Evolutionary conservation across 768 basidiomycete genomes (phyloP), one percentile per base, ranked within the genome.

Genomic region (Naganishia vishniacii): DNA sequence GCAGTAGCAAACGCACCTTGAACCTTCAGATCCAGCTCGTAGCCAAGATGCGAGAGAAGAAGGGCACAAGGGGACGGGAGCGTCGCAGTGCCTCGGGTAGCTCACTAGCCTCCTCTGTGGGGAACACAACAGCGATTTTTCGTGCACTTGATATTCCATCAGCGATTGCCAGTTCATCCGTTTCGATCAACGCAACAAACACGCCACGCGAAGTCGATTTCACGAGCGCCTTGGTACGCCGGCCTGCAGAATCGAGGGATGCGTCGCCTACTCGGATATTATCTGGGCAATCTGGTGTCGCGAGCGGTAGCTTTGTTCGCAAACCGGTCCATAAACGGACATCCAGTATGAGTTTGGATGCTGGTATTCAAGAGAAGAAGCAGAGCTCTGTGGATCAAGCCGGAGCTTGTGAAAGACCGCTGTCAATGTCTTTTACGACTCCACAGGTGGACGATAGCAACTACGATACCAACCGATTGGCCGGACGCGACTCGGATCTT

Each of bases 1-100:
- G 90, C 0, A 84, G 88, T 6, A 81, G 84, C n/a, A 88, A 88
- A 67, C 89, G 93, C 68, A 88, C 91, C 0, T 81, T 93, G 46
- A 92, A 93, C 74, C 81, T 94, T 0, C 92, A 95, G 71, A 86
- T 95, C 12, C 92, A 95, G 75, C 85, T 95, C 44, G 87, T 94
- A 0, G 70, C 74, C 44, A 51, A 63, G 32, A 28, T 16, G 4
- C 41, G 56, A 16, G 23, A 26, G n/a, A 51, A 63, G 29, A 53
- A 56, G n/a, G 20, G 15, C 4, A 16, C 28, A 16, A 26, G 29
- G 1, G 32, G 42, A 46, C 59, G 59, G 31, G 31, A 28, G 40
- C 23, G 53, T 40, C 53, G 53, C 23, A 56, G 53, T 34, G 53
- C 53, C 16, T 56, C 53, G 23, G 53, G 53, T 12, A 56, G 53